phyloP scores from a whole-genome alignment of 306 rosid species.

The Geum urbanum region DNA sequence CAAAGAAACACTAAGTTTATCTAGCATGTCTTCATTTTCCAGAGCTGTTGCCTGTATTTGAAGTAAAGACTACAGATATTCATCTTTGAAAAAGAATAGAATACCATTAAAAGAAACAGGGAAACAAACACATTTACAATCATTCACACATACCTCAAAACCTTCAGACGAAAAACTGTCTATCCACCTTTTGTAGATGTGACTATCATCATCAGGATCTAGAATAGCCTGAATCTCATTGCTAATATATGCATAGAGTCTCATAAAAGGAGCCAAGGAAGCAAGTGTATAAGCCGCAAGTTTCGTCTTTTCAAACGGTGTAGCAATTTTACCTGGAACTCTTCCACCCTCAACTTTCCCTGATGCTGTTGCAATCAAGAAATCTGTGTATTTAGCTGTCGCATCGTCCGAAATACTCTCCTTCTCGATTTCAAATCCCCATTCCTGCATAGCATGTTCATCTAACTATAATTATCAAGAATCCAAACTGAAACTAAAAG shows the following conservation, averaged over 20 bases:
- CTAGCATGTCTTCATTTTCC: conserved; percentile 23
- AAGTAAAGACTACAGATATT: background rate
- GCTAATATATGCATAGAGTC: conserved; percentile 13
- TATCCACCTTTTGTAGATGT: conserved; percentile 19
- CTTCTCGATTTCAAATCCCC: background rate
- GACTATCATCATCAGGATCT: conserved; percentile 13
- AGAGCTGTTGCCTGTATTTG: conserved; percentile 18
- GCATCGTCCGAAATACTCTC: background rate
- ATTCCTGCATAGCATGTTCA: conserved; percentile 8
- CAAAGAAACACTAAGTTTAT: conserved; percentile 18
- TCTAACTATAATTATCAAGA: background rate
- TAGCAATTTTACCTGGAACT: conserved; percentile 19
- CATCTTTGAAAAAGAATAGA: background rate
- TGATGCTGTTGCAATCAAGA: conserved; percentile 24
- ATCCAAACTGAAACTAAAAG: background rate
- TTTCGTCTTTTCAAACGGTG: conserved; percentile 25
- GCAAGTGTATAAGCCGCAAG: conserved; percentile 25
- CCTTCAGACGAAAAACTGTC: conserved; percentile 10
- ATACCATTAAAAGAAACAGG: background rate
- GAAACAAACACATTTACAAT: background rate
- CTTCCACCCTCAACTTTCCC: conserved; percentile 24
- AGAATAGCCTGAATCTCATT: conserved; percentile 3
- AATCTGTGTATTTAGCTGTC: conserved; percentile 13
- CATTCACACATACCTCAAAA: conserved; percentile 13
- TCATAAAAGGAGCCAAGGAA: conserved; percentile 24